Base-by-base conservation (phyloP, 83 land plant species). In the Thuja plicata region DNA sequence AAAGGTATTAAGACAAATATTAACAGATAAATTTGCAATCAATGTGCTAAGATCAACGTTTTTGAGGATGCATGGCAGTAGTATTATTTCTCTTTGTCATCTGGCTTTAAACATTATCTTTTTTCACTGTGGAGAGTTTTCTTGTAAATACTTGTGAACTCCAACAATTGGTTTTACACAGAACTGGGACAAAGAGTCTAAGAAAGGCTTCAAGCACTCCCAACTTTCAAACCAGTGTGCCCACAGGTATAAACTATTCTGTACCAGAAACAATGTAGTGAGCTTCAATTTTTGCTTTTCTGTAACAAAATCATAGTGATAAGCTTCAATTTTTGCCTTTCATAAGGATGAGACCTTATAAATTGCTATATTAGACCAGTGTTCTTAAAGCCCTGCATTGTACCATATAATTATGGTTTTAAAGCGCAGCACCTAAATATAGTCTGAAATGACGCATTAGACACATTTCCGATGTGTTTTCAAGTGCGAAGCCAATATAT, bases 101-200 rank as follows among this genome's bases (percentile, higher is more conserved):
- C 9, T 66, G 10, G 73, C 30, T 66, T 66, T 27, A 54, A 1
- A 8, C 27, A 1, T 66, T 24, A 66, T 66, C 10, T 66, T 66
- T 66, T 66, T 66, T 66, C 73, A 66, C 73, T 8, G 10, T 66
- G 7, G 24, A 66, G 9, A 66, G 73, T 66, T 66, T 66, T 10
- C 2, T 12, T 76, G 35, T 11, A 6, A 76, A 76, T 34, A 12
- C 35, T n/a, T 87, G 15, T 24, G 43, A 10, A n/a, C 19, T 71
- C 70, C 8, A 60, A 60, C 2, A 6, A 60, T 19, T 60, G 7
- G 70, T 8, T 66, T 27, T 66, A 27, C 91, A 79, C 87, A 93
- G 93, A 50, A 93, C 74, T 93, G 93, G 94, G 38, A 19, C 8
- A 48, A 54, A n/a, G 94, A 90, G 57, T 32, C 84, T 17, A 46